These are phyloP conservation scores for Saccharomyces hybrid DNA, from an alignment of 1,139 yeast genomes.

Conservation along the genomic window DNA sequence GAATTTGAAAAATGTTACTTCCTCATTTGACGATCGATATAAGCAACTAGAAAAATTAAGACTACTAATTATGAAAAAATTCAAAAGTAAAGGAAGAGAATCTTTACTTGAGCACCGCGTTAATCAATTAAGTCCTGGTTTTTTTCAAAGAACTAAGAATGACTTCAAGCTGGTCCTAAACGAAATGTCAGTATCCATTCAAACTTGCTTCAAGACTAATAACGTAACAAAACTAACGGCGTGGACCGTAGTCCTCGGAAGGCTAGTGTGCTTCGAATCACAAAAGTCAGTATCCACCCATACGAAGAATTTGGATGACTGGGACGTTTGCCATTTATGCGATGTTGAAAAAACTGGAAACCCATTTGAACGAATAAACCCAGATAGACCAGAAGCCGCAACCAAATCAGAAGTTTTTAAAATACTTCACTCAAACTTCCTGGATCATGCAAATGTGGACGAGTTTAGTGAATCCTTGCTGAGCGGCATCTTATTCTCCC, in stretches of 20 bases:
- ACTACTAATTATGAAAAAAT: conserved; percentile 10
- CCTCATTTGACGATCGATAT: conserved; percentile 13
- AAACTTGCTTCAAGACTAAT: conserved; percentile 13
- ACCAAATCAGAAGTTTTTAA: conserved; percentile 20
- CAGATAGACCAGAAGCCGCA: conserved; percentile 26
- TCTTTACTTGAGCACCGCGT: conserved; percentile 8
- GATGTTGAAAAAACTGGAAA: conserved; percentile 26
- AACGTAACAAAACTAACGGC: conserved; percentile 11
- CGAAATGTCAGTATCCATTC: conserved; percentile 13
- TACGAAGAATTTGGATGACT: not conserved
- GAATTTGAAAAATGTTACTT: conserved; percentile 5
- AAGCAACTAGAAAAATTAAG: conserved; percentile 23
- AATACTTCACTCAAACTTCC: conserved; percentile 20
- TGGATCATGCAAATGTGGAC: conserved; percentile 15
- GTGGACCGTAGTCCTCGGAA: conserved; percentile 18
- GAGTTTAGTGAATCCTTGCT: conserved; percentile 26
- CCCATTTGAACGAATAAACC: conserved; percentile 19
- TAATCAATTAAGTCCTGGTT: conserved; percentile 11
- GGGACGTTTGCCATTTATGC: conserved; percentile 37
- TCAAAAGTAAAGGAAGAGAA: conserved; percentile 1
- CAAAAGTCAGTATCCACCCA: not conserved
- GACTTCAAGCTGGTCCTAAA: conserved; percentile 7
- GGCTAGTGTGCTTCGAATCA: conserved; percentile 20
- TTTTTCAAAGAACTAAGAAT: conserved; percentile 6
- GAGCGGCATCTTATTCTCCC: conserved; percentile 39